Conservation (phyloP, 176 grass and related monocot genomes). For the Phoenix dactylifera region DNA sequence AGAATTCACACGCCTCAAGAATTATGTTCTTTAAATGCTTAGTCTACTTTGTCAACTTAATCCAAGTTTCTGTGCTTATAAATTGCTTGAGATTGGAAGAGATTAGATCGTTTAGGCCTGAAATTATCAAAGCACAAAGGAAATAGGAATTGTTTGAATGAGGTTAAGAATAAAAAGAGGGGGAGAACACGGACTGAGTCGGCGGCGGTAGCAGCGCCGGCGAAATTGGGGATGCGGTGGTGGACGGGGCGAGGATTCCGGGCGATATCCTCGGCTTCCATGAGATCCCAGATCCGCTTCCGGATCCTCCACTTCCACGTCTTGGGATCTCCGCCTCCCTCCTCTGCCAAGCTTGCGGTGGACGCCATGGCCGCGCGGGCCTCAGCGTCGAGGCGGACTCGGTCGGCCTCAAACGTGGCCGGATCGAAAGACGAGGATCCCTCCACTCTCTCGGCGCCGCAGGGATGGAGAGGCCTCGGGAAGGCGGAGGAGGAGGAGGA, state of each 20-base stretch:
- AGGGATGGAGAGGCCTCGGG: neutral
- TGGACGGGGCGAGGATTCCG: slow-evolving; percentile 78
- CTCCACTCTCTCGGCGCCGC: neutral
- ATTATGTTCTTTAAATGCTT: too few relatives aligned
- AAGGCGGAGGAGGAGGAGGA: neutral
- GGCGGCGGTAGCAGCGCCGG: slow-evolving; percentile 46
- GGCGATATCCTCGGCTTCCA: slow-evolving; percentile 61
- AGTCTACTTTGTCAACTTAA: too few relatives aligned
- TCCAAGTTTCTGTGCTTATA: too few relatives aligned
- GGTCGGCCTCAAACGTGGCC: slow-evolving; percentile 56
- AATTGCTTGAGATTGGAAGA: too few relatives aligned
- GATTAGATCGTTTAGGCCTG: too few relatives aligned
- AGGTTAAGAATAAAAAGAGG: neutral
- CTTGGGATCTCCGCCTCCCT: slow-evolving; percentile 24
- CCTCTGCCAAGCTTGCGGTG: neutral
- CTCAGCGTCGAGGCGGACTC: slow-evolving; percentile 60
- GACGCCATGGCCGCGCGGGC: slow-evolving; percentile 60
- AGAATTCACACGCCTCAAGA: neutral
- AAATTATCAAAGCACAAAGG: too few relatives aligned
- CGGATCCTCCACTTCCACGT: slow-evolving; percentile 91
- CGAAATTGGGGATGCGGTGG: slow-evolving; percentile 96
- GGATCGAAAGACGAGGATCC: slow-evolving; percentile 47
- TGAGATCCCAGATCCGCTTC: slow-evolving; percentile 62
- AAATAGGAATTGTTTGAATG: too few relatives aligned
- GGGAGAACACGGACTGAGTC: slow-evolving; percentile 27